A percentile compares a stretch with the other conserved stretches of the same genome.
Conservation (phyloP, 2,329 filamentous ascomycete genomes). For the Juglanconis oblonga region DNA sequence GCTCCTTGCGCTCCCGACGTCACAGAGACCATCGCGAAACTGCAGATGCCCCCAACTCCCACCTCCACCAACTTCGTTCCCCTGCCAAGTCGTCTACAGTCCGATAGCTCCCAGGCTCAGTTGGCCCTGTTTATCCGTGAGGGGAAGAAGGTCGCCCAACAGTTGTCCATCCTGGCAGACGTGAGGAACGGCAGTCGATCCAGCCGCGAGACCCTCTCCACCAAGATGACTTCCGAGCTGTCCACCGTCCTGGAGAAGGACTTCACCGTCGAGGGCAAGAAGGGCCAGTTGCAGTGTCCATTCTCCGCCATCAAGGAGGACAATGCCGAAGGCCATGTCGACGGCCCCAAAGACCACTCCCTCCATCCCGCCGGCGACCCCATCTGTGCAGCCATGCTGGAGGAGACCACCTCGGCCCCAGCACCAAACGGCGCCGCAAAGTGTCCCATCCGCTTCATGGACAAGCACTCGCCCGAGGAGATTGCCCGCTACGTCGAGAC, state of each 20-base stretch:
- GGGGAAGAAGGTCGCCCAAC: constrained; percentile 57
- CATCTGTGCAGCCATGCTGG: constrained; percentile 63
- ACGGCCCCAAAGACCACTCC: constrained; percentile 27
- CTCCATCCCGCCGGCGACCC: constrained; percentile 54
- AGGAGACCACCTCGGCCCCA: constrained; percentile 54
- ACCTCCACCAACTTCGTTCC: constrained; percentile 51
- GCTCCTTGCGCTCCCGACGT: constrained; percentile 63
- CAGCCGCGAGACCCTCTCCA: constrained; percentile 46
- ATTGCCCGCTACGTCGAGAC: constrained; percentile 91
- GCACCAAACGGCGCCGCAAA: constrained; percentile 54
- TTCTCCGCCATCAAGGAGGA: constrained; percentile 55
- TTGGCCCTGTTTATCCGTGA: constrained; percentile 63
- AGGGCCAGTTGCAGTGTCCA: constrained; percentile 76
- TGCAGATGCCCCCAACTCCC: constrained; percentile 60
- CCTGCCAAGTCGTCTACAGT: constrained; percentile 46
- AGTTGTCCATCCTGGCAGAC: constrained; percentile 45
- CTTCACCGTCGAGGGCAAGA: constrained; percentile 82
- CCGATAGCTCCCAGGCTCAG: constrained; percentile 50
- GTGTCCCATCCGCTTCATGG: constrained; percentile 89
- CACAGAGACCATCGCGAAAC: constrained; percentile 62
- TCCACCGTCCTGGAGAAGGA: constrained; percentile 77
- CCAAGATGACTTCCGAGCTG: constrained; percentile 50
- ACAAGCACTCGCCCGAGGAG: constrained; percentile 90
- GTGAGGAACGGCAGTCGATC: constrained; percentile 50
- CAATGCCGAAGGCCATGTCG: constrained; percentile 19